Percentiles rank a stretch among this genome's conserved stretches.
Evolutionary conservation across 805 yeast species (phyloP).

Genomic region (Saccharomyces mikatae): DNA sequence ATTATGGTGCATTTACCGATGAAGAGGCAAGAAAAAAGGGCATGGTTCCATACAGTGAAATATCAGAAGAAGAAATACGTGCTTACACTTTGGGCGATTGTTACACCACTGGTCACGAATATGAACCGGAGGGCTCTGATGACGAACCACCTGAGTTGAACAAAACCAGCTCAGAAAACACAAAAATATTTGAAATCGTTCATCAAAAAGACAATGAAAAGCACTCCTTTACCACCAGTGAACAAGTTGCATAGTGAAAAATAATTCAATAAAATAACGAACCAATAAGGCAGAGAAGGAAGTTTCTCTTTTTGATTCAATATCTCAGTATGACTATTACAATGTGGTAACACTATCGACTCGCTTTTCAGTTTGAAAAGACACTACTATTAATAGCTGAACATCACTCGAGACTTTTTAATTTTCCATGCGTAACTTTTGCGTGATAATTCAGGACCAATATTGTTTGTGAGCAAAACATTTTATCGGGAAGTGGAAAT

Average conservation of each 20-base stretch:
- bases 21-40: slow-evolving; percentile 30
- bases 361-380: slow-evolving; percentile 1
- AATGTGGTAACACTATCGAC: slow-evolving; percentile 44
- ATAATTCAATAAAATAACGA: neutral
- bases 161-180: neutral
- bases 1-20: slow-evolving; percentile 33
- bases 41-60: slow-evolving; percentile 29
- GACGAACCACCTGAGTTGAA: neutral
- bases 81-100: neutral
- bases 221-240: neutral
- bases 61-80: slow-evolving; percentile 20
- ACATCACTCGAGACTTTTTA: slow-evolving; percentile 70
- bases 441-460: slow-evolving; percentile 58
- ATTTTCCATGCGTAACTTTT: slow-evolving; percentile 59
- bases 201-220: neutral
- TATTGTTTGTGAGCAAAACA: slow-evolving; percentile 65
- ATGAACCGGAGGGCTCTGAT: neutral
- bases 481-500: slow-evolving; percentile 69
- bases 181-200: neutral
- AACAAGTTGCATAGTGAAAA: neutral
- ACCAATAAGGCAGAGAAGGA: neutral
- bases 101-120: neutral
- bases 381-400: slow-evolving; percentile 38
- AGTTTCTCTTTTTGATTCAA: neutral
- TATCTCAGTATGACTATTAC: slow-evolving; percentile 38